phyloP scores from a whole-genome alignment of 768 basidiomycete genomes.

The Roridomyces roridus region DNA sequence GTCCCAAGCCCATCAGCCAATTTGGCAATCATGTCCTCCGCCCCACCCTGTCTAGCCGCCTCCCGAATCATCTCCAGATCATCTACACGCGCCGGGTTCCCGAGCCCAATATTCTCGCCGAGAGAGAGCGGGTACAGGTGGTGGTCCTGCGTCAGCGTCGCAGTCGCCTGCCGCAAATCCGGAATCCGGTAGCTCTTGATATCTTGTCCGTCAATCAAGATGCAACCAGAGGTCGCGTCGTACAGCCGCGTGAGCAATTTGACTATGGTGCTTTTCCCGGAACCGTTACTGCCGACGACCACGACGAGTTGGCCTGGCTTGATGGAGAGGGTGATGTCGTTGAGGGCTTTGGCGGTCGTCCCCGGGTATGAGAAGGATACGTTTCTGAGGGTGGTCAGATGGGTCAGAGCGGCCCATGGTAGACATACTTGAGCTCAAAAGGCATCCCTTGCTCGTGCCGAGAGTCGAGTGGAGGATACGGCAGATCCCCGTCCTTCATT shows the following conservation, averaged over 20 bases:
- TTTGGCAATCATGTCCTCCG: slow-evolving; percentile 22
- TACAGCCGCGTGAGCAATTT: slow-evolving; percentile 47
- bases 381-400: slow-evolving; percentile 31
- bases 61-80: slow-evolving; percentile 19
- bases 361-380: slow-evolving; percentile 46
- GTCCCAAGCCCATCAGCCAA: slow-evolving; percentile 20
- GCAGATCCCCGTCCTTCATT: slow-evolving; percentile 9
- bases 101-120: slow-evolving; percentile 47
- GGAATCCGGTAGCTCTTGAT: slow-evolving; percentile 36
- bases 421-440: slow-evolving; percentile 14
- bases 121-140: slow-evolving; percentile 43
- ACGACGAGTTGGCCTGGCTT: slow-evolving; percentile 49
- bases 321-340: slow-evolving; percentile 44
- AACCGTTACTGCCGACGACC: slow-evolving; percentile 52
- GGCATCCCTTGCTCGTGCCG: slow-evolving; percentile 20
- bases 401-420: neutral
- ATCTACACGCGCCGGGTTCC: slow-evolving; percentile 27
- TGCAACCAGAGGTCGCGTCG: slow-evolving; percentile 40
- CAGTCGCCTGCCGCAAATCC: slow-evolving; percentile 43
- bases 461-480: slow-evolving; percentile 15
- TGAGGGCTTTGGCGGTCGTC: slow-evolving; percentile 28
- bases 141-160: slow-evolving; percentile 50
- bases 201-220: slow-evolving; percentile 44
- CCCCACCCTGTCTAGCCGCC: slow-evolving; percentile 36
- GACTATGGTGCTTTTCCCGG: slow-evolving; percentile 51